Evolutionary conservation across 495 filamentous ascomycete genomes (phyloP).

Genomic region (Darksidea phi): DNA sequence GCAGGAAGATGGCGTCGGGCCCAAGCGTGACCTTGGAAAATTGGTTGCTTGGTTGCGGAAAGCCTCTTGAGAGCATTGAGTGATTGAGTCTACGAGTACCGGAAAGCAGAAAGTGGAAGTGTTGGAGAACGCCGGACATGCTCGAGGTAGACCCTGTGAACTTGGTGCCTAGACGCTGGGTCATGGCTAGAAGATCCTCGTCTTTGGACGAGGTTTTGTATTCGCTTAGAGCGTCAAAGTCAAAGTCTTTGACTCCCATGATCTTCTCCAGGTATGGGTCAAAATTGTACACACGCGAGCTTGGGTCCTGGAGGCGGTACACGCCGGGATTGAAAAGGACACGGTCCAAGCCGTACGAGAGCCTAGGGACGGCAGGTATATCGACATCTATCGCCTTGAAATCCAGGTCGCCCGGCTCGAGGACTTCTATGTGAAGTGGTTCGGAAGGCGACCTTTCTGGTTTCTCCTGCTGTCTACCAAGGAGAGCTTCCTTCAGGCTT

Average conservation of each 20-base stretch:
- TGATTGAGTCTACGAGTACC: conserved; percentile 72
- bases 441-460: neutral
- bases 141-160: conserved; percentile 95
- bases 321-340: conserved; percentile 95
- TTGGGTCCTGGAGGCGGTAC: conserved; percentile 84
- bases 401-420: conserved; percentile 20
- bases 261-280: conserved; percentile 89
- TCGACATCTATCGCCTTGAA: conserved; percentile 52
- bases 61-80: conserved; percentile 61
- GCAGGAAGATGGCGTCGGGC: conserved; percentile 79
- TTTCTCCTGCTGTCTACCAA: no score
- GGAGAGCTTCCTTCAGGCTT: conserved; percentile 10
- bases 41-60: conserved; percentile 55
- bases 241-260: conserved; percentile 88
- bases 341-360: conserved; percentile 80
- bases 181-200: conserved; percentile 61
- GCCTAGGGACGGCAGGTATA: conserved; percentile 62
- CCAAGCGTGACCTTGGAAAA: conserved; percentile 71
- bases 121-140: conserved; percentile 82
- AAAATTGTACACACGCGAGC: conserved; percentile 89
- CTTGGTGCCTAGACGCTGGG: conserved; percentile 65
- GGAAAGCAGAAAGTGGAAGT: conserved; percentile 92
- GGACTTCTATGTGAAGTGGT: conserved; percentile 12
- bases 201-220: conserved; percentile 92
- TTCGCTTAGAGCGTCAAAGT: conserved; percentile 77